Evolutionary conservation across 805 yeast species (phyloP), one percentile per base, ranked within the genome.

Genomic region (Nematodospora valgi): DNA sequence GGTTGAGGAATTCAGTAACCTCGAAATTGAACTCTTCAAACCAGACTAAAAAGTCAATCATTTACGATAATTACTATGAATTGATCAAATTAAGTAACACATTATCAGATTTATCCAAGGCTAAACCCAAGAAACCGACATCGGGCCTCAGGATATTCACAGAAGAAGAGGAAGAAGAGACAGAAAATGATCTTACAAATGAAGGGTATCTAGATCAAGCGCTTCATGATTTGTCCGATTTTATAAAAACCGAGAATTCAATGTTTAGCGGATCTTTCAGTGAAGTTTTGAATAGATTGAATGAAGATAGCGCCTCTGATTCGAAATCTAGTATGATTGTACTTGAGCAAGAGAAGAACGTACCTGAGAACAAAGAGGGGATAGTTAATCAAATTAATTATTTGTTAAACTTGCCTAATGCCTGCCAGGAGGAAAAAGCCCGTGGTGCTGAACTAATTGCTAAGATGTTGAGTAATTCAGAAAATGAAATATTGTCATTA

Each of bases 21-120:
- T 64, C 64, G 20, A 63, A 66, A 34, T 59, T 78, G 37, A 75
- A 73, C 39, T 54, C 74, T 11, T 76, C 72, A 34, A 79, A 76
- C 40, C 72, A 76, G 47, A 78, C 75, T 30, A 80, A 80, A 43
- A 82, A 82, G 47, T 75, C 83, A 19, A 80, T 82, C 27, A 79
- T 82, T 8, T 82, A 82, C 55, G 85, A 82, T 54, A 82, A 82
- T 49, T 82, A 82, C 63, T 80, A 78, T 52, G 89, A 82, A 41
- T 59, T 82, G 44, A 80, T 82, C 49, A 79, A 80, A 47, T 72
- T 82, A 39, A 80, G 78, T 46, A 75, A 78, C 30, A 72, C 80
- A 3, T 56, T 82, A 16, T 40, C 43, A 11, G 51, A 49, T 15
- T 35, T 57, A 12, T 45, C 57, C 15, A 42, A 38, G 8, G 37